Conservation (phyloP, 192 early-diverging fungal species). For the Dissophora ornata region DNA sequence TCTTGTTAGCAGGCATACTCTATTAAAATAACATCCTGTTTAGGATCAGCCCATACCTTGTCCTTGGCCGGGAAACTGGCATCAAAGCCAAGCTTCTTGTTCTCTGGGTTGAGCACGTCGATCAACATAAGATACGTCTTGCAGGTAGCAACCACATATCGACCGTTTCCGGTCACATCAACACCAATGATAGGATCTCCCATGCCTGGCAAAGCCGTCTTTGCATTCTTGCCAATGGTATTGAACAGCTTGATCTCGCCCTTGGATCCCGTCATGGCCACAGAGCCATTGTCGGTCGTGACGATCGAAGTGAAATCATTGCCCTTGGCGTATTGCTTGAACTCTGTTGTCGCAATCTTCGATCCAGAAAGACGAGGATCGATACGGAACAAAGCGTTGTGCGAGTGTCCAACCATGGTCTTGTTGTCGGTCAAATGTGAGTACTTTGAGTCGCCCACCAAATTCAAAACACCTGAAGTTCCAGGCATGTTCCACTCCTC, state of each 20-base stretch:
- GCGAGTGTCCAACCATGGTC: constrained; percentile 85
- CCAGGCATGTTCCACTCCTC: constrained; percentile 94
- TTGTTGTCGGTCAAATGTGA: constrained; percentile 78
- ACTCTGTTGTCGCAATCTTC: constrained; percentile 77
- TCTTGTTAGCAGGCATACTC: too few relatives aligned
- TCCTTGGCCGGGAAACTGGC: constrained; percentile 72
- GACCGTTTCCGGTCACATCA: constrained; percentile 88
- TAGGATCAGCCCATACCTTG: constrained; percentile 64
- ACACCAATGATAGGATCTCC: constrained; percentile 91
- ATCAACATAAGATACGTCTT: constrained; percentile 86
- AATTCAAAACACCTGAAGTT: constrained; percentile 69
- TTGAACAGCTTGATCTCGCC: constrained; percentile 92
- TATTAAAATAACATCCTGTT: background rate
- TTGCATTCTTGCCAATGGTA: constrained; percentile 82
- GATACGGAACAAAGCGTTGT: constrained; percentile 86
- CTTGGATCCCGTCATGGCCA: constrained; percentile 85
- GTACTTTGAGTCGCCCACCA: constrained; percentile 83
- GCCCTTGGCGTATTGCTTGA: constrained; percentile 77
- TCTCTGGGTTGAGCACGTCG: constrained; percentile 66
- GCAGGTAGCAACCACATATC: constrained; percentile 91
- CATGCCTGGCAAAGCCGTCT: constrained; percentile 85
- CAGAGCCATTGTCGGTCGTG: constrained; percentile 82
- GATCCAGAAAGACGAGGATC: constrained; percentile 84
- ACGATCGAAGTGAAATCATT: constrained; percentile 77
- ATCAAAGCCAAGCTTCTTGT: constrained; percentile 74